These are phyloP conservation scores for Lactifluus rugatus DNA, from an alignment of 768 basidiomycete species.

Conservation along the genomic window DNA sequence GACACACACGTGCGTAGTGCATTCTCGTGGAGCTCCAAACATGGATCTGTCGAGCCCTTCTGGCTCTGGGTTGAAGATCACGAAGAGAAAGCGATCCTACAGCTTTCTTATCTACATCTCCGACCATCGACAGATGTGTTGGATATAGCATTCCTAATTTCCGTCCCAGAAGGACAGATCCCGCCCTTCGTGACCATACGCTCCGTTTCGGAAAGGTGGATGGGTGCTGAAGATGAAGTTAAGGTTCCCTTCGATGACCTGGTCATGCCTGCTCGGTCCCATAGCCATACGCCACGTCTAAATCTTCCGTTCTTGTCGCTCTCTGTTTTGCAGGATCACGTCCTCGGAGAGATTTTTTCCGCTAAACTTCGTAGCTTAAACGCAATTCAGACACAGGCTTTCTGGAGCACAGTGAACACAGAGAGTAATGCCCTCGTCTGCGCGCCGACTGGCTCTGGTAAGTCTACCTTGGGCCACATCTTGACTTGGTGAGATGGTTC, in stretches of 20 bases:
- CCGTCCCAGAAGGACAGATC: conserved; percentile 47
- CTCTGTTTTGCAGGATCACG: conserved; percentile 39
- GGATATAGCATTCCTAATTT: conserved; percentile 70
- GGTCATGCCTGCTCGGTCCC: conserved; percentile 59
- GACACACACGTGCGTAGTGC: conserved; percentile 48
- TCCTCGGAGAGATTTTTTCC: conserved; percentile 38
- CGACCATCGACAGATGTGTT: conserved; percentile 52
- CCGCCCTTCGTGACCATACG: conserved; percentile 66
- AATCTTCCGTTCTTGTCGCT: conserved; percentile 67
- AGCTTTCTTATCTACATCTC: conserved; percentile 63
- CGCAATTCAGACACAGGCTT: conserved; percentile 79
- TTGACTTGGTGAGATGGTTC: conserved; percentile 55
- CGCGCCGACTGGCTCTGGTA: conserved; percentile 74
- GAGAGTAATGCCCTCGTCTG: conserved; percentile 59
- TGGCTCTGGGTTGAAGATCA: conserved; percentile 95
- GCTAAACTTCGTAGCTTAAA: conserved; percentile 53
- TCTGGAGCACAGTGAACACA: conserved; percentile 73
- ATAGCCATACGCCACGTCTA: conserved; percentile 51
- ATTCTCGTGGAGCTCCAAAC: conserved; percentile 78
- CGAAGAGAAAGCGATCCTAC: conserved; percentile 71
- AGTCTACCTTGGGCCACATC: conserved; percentile 62
- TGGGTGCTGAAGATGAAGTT: conserved; percentile 77
- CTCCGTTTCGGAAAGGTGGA: conserved; percentile 84
- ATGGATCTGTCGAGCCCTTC: conserved; percentile 75
- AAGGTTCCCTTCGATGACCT: conserved; percentile 54